Base-by-base conservation (phyloP, 768 basidiomycete genomes). In the Ramaria sp. region DNA sequence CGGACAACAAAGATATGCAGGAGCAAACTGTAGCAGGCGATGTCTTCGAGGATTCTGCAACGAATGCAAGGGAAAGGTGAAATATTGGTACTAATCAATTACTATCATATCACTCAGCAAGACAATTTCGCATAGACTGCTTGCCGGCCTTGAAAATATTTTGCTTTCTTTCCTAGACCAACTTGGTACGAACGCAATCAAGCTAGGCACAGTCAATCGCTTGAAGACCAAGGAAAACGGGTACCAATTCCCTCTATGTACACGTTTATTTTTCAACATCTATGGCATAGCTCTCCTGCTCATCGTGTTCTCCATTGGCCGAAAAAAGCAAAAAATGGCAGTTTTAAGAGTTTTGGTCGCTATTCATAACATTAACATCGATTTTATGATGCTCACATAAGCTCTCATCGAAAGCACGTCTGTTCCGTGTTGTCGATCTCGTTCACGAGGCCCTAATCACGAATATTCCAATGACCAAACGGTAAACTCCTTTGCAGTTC, bases 391-490 rank as follows among this genome's bases (percentile, higher is more conserved):
- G 19, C 20, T 19, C 12, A n/a, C 30, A n/a, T 38, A n/a, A 5
- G 2, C 22, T 15, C 13, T 13, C 17, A 4, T 30, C 27, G 41
- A 24, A 60, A 91, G 89, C 89, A 2, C 85, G 84, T 63, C 65
- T 91, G 9, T 75, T 90, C 61, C 76, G 73, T 27, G 76, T 88
- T 3, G 70, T 87, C 48, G 80, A 88, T 60, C 66, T 82, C 47
- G 76, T 81, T n/a, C 85, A 91, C 62, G 83, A 84, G 61, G 84
- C 84, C 1, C 66, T 88, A 5, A 57, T 75, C 0, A 70, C 73
- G 19, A 74, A 71, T 15, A 67, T 81, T 12, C 78, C 87, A 0
- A 67, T 74, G 7, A 88, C 86, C 13, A 88, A 88, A 70, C 71
- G 85, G 83, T 82, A 60, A 39, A 60, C n/a, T 10, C 20, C 59